Evolutionary conservation across 805 yeast genomes (phyloP).

Genomic region (Citeromyces matritensis): DNA sequence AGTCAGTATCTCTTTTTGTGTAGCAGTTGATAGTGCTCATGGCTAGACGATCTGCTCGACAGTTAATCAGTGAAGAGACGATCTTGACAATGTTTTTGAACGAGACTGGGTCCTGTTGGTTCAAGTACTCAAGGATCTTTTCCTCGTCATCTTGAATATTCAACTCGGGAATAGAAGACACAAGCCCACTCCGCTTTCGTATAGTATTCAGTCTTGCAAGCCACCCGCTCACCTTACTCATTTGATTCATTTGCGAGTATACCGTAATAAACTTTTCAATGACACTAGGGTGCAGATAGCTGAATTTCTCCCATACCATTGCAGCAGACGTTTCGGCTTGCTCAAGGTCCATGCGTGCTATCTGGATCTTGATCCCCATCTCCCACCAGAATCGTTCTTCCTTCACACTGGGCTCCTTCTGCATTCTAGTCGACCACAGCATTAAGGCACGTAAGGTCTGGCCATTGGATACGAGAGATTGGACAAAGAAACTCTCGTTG

Average conservation of each 20-base stretch:
- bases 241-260: slow-evolving; percentile 12
- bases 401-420: slow-evolving; percentile 14
- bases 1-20: too few relatives aligned
- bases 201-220: slow-evolving; percentile 11
- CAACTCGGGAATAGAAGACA: slow-evolving; percentile 7
- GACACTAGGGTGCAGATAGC: slow-evolving; percentile 21
- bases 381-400: slow-evolving; percentile 38
- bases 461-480: slow-evolving; percentile 20
- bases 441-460: slow-evolving; percentile 18
- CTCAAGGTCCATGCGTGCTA: slow-evolving; percentile 16
- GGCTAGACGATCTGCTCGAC: too few relatives aligned
- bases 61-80: slow-evolving; percentile 8
- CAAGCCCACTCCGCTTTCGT: slow-evolving; percentile 11
- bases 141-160: slow-evolving; percentile 9
- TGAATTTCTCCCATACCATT: slow-evolving; percentile 12
- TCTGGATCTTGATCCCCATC: slow-evolving; percentile 23
- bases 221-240: slow-evolving; percentile 16
- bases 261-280: slow-evolving; percentile 17
- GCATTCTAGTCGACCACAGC: slow-evolving; percentile 18
- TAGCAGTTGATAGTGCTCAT: too few relatives aligned
- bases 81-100: slow-evolving; percentile 11
- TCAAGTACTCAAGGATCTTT: slow-evolving; percentile 11
- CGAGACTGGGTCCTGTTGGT: slow-evolving; percentile 12
- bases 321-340: slow-evolving; percentile 19
- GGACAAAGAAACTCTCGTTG: slow-evolving; percentile 34